Evolutionary conservation across 805 yeast genomes (phyloP).

Genomic region (Yamadazyma nakazawae): DNA sequence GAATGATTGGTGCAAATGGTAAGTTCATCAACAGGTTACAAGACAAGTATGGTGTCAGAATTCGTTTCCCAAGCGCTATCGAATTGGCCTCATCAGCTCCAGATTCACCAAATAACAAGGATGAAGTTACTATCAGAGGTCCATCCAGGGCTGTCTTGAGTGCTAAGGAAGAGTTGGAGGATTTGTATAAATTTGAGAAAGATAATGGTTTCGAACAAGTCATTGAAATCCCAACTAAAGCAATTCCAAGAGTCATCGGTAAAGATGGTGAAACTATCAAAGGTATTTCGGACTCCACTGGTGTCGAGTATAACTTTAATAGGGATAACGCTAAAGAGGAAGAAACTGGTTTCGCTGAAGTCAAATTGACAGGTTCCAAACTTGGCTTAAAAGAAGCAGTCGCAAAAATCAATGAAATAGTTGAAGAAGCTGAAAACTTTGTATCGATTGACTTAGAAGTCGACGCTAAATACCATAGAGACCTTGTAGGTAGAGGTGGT

Average conservation of each 20-base stretch:
- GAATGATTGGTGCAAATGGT: slow-evolving; percentile 82
- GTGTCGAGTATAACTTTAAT: slow-evolving; percentile 51
- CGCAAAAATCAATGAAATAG: slow-evolving; percentile 56
- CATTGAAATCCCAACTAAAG: slow-evolving; percentile 65
- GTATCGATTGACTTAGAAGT: slow-evolving; percentile 59
- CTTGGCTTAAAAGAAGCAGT: slow-evolving; percentile 71
- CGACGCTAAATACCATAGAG: slow-evolving; percentile 69
- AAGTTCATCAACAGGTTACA: slow-evolving; percentile 78
- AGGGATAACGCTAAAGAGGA: slow-evolving; percentile 44
- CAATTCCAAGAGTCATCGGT: slow-evolving; percentile 87
- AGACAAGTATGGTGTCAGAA: slow-evolving; percentile 79
- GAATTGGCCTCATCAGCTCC: slow-evolving; percentile 17
- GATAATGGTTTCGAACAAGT: slow-evolving; percentile 72
- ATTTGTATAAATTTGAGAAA: slow-evolving; percentile 78
- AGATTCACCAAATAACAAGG: slow-evolving; percentile 45
- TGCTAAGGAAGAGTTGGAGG: slow-evolving; percentile 81
- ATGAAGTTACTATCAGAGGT: slow-evolving; percentile 74
- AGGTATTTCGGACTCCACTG: slow-evolving; percentile 69
- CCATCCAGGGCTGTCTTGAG: slow-evolving; percentile 86
- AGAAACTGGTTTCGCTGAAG: slow-evolving; percentile 50
- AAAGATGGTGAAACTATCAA: slow-evolving; percentile 81
- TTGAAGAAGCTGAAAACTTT: slow-evolving; percentile 61
- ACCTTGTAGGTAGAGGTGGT: slow-evolving; percentile 77
- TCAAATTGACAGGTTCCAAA: slow-evolving; percentile 77
- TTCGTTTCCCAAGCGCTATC: slow-evolving; percentile 63